Conservation (phyloP, 2,329 filamentous ascomycete genomes). For the Monosporascus sp. region DNA sequence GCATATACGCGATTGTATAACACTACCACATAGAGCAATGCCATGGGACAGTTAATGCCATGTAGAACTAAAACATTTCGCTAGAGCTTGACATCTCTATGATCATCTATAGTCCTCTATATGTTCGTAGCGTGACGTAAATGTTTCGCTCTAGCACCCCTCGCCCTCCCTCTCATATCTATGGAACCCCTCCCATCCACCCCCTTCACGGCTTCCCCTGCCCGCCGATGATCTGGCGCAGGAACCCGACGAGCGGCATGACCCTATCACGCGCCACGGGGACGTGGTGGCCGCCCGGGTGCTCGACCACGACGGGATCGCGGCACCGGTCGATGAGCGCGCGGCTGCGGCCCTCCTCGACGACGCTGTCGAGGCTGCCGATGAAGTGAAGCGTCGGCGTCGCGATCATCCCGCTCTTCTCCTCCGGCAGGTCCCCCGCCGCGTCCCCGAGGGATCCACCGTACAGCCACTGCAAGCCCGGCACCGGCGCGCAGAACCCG, state of each 20-base stretch:
- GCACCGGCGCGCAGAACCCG: constrained; percentile 54
- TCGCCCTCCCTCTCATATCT: constrained; percentile 8
- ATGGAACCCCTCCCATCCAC: neutral
- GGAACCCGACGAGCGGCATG: constrained; percentile 68
- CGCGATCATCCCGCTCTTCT: constrained; percentile 36
- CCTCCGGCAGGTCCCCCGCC: neutral
- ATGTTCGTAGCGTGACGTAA: neutral
- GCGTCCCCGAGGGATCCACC: constrained; percentile 6
- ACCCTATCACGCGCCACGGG: constrained; percentile 78
- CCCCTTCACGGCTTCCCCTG: constrained; percentile 4
- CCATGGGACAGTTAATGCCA: neutral
- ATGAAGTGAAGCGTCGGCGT: constrained; percentile 80
- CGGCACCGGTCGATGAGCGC: constrained; percentile 61
- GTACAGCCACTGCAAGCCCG: constrained; percentile 25
- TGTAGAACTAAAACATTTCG: neutral
- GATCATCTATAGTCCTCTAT: neutral
- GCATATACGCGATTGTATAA: neutral
- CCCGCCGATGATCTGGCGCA: constrained; percentile 37
- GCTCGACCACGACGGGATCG: constrained; percentile 53
- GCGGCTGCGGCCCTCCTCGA: constrained; percentile 69
- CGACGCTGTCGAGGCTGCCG: constrained; percentile 80
- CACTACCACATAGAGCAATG: neutral
- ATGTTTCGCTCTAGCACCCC: constrained; percentile 6
- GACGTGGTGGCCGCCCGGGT: constrained; percentile 88
- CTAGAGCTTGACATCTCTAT: neutral